phyloP scores from a whole-genome alignment of 2,329 filamentous ascomycete genomes.

The Fusarium subtropicale region DNA sequence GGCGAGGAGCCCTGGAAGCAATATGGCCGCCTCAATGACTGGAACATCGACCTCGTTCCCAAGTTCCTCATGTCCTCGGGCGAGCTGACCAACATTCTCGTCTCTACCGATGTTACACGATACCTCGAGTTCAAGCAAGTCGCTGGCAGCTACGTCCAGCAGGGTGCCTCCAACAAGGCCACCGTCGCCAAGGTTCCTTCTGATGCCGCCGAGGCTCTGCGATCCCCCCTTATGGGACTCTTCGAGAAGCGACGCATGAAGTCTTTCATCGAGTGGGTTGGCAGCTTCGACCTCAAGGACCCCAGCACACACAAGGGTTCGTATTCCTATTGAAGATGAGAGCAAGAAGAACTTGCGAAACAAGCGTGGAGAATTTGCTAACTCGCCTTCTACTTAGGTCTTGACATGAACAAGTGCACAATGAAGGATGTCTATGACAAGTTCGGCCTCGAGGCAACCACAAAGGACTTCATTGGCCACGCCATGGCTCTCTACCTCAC shows the following conservation, averaged over 20 bases:
- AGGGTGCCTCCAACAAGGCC: slow-evolving; percentile 82
- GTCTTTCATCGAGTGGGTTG: slow-evolving; percentile 96
- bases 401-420: slow-evolving; percentile 81
- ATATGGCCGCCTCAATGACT: slow-evolving; percentile 96
- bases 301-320: slow-evolving; percentile 89
- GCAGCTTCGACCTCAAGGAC: slow-evolving; percentile 84
- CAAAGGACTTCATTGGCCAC: slow-evolving; percentile 96
- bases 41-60: slow-evolving; percentile 98
- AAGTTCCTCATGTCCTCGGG: slow-evolving; percentile 99
- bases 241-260: slow-evolving; percentile 98
- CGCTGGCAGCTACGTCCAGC: slow-evolving; percentile 95
- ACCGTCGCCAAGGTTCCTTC: slow-evolving; percentile 98
- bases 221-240: slow-evolving; percentile 94
- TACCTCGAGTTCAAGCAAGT: slow-evolving; percentile 96
- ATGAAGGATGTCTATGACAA: slow-evolving; percentile 99
- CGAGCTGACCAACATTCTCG: slow-evolving; percentile 97
- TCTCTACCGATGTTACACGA: slow-evolving; percentile 90
- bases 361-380: slow-evolving; percentile 9
- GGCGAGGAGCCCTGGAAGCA: slow-evolving; percentile 97
- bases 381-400: slow-evolving; percentile 63
- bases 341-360: not conserved
- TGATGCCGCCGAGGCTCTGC: slow-evolving; percentile 88
- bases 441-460: slow-evolving; percentile 89
- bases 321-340: slow-evolving; percentile 40
- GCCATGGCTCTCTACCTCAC: slow-evolving; percentile 97